phyloP scores from a whole-genome alignment of 2,329 filamentous ascomycete species.

The Ophiostoma angusticollis region DNA sequence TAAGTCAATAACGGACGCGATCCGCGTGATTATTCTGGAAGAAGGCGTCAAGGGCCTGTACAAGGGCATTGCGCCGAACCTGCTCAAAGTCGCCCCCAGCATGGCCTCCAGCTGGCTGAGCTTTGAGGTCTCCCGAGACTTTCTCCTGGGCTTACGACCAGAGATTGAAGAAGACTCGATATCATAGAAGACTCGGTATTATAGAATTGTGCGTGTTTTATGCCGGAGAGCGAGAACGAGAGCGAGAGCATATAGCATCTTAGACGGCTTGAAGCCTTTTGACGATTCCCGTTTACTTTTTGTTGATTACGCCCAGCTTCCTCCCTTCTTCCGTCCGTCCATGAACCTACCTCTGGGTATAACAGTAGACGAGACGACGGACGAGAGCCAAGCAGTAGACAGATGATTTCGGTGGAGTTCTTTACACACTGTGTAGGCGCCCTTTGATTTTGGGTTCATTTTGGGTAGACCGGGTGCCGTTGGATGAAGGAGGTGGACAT shows the following conservation, averaged over 20 bases:
- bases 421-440: no score
- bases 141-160: slow-evolving; percentile 52
- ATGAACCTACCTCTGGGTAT: neutral
- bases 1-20: slow-evolving; percentile 70
- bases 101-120: slow-evolving; percentile 99
- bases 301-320: no score
- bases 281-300: no score
- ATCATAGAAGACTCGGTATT: slow-evolving; percentile 1
- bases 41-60: slow-evolving; percentile 81
- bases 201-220: neutral
- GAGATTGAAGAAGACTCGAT: slow-evolving; percentile 21
- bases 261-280: no score
- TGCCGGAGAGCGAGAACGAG: neutral
- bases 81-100: slow-evolving; percentile 92
- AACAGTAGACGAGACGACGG: neutral
- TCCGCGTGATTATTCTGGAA: slow-evolving; percentile 66
- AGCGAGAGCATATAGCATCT: no score
- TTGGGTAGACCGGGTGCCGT: slow-evolving; percentile 2
- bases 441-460: neutral
- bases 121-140: slow-evolving; percentile 86
- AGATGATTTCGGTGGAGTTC: neutral
- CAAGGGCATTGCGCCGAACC: slow-evolving; percentile 89
- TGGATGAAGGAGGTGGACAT: no score
- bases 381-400: no score
- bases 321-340: neutral